Evolutionary conservation across 768 basidiomycete genomes (phyloP), one percentile per base, ranked within the genome.

Genomic region (Tricholoma sp.): DNA sequence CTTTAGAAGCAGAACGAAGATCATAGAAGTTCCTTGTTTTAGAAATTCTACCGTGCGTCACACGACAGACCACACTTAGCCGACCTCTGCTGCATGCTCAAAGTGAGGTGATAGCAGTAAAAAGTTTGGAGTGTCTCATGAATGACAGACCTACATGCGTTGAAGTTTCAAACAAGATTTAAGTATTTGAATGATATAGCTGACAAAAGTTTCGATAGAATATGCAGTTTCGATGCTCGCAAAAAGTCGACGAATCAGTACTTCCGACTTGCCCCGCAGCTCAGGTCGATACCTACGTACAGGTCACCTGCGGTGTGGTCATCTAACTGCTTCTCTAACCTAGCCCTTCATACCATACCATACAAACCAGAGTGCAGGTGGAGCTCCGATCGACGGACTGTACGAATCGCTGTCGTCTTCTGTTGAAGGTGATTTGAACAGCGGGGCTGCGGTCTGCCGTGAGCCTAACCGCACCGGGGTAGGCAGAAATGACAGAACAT

Each of bases 311-410:
- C 2, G n/a, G n/a, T n/a, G n/a, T n/a, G n/a, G n/a, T n/a, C n/a
- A n/a, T n/a, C n/a, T n/a, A n/a, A n/a, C n/a, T n/a, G n/a, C n/a
- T n/a, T n/a, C n/a, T n/a, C n/a, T n/a, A n/a, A n/a, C n/a, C n/a
- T n/a, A n/a, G n/a, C n/a, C n/a, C n/a, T n/a, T n/a, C n/a, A n/a
- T n/a, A n/a, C n/a, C n/a, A 24, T 24, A 24, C 24, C 24, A 28
- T 10, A 2, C n/a, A 4, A 24, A 24, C 24, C 20, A 28, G 8
- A 24, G n/a, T n/a, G 41, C 18, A 17, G 1, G 18, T 18, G 10
- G 24, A 61, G 63, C 61, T 52, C 63, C 64, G 64, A 3, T 8
- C 8, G 28, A 49, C 65, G 63, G 65, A 55, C 63, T 61, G 61
- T 28, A 24, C 24, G 24, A 9, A 55, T 50, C 51, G 4, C 24